Evolutionary conservation across 2,329 filamentous ascomycete species (phyloP).

Genomic region (Cladosporium oxysporum): DNA sequence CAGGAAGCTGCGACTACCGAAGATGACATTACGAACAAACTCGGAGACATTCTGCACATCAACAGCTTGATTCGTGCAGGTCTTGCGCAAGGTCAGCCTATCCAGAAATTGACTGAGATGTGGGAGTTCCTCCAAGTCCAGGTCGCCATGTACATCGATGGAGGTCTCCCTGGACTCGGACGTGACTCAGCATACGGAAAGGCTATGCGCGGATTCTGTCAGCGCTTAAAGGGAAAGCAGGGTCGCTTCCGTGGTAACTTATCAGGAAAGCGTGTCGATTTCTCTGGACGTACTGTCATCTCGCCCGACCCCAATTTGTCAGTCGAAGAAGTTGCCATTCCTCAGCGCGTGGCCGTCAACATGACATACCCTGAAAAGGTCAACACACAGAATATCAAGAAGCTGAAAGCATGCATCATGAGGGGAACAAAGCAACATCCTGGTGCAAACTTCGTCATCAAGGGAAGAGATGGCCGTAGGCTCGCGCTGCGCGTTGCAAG

Average conservation of each 20-base stretch:
- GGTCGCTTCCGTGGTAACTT: slow-evolving; percentile 95
- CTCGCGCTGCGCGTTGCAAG: slow-evolving; percentile 63
- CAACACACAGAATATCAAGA: slow-evolving; percentile 80
- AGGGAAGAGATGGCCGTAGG: slow-evolving; percentile 69
- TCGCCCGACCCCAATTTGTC: slow-evolving; percentile 93
- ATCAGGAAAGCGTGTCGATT: slow-evolving; percentile 97
- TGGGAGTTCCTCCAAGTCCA: slow-evolving; percentile 97
- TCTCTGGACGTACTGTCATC: slow-evolving; percentile 96
- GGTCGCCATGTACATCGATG: slow-evolving; percentile 97
- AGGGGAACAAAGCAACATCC: slow-evolving; percentile 81
- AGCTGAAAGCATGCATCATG: slow-evolving; percentile 70
- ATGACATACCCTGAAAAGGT: slow-evolving; percentile 93
- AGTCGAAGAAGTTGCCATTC: slow-evolving; percentile 92
- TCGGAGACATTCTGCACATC: slow-evolving; percentile 94
- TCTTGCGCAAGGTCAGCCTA: slow-evolving; percentile 76
- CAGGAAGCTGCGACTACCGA: slow-evolving; percentile 94
- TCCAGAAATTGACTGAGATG: slow-evolving; percentile 92
- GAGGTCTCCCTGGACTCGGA: slow-evolving; percentile 82
- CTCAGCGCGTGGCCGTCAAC: slow-evolving; percentile 88
- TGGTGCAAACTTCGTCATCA: slow-evolving; percentile 80
- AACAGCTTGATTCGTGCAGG: slow-evolving; percentile 84
- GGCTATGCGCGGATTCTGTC: slow-evolving; percentile 88
- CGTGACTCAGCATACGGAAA: slow-evolving; percentile 85
- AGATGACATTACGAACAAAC: slow-evolving; percentile 93
- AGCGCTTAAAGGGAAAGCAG: slow-evolving; percentile 94